Evolutionary conservation across 352 stramenopile species (phyloP), one percentile per base, ranked within the genome.

Genomic region (Phytopythium kandeliae): DNA sequence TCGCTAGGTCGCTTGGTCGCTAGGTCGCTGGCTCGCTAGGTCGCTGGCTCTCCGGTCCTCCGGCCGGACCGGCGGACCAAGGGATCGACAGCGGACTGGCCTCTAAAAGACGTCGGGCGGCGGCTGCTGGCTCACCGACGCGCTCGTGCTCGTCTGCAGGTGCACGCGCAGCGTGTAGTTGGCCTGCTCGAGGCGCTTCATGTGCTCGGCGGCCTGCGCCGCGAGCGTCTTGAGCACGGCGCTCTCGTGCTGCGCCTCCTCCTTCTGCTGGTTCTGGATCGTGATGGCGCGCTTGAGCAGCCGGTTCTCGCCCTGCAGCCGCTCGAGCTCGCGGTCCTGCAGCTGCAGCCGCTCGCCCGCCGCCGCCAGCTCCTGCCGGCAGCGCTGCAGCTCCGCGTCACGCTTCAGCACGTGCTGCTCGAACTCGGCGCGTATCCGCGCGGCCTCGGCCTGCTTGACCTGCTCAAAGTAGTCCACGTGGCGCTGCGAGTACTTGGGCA

Each of bases 381-480:
- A 63, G 6, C 71, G 67, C 57, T 92, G 79, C 42, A 83, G 72
- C 42, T 95, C 81, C 30, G 60, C 60, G 25, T 95, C 84, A 57
- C 87, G 88, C 60, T 83, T 88, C 70, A 92, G 69, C 24, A 89
- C 69, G 34, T 85, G 78, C 58, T 95, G 81, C 57, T 95, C 84
- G 49, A 85, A 92, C 62, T 95, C 84, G 58, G 84, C 54, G 55
- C 74, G 74, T 68, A 95, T 78, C 55, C 84, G 77, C 31, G 68
- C 70, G 37, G 89, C 78, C 50, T 92, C 84, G 30, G 78, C 77
- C 51, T 87, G 79, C 55, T 95, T 92, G 33, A 83, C 65, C 51
- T 92, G 81, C 56, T 95, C 84, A 60, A 95, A 87, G 70, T 87
- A 95, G 47, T 92, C 84, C 21, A 95, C 79, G 36, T 95, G 84